These are phyloP conservation scores for Xylaria longipes DNA, from an alignment of 495 filamentous ascomycete genomes.

Conservation along the genomic window DNA sequence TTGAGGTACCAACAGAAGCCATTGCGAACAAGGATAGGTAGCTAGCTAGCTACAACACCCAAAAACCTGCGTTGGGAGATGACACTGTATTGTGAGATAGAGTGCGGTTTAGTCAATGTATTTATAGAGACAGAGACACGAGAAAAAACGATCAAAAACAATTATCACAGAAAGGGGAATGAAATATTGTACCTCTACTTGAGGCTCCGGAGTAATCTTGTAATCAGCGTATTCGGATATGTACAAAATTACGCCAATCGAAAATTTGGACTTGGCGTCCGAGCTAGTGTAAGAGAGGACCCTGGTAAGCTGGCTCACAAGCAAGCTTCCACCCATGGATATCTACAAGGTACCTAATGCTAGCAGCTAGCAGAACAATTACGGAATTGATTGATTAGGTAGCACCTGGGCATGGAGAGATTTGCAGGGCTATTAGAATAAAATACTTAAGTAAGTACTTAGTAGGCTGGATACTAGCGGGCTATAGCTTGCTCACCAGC, in stretches of 20 bases:
- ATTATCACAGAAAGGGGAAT: background rate
- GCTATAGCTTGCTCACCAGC: background rate
- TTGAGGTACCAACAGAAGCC: slow-evolving; percentile 35
- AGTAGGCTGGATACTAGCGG: background rate
- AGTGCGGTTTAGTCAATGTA: too few relatives aligned
- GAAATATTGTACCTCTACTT: background rate
- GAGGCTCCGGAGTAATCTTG: background rate
- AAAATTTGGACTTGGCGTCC: background rate
- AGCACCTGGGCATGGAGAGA: too few relatives aligned
- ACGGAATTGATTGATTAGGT: background rate
- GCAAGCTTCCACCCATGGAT: too few relatives aligned
- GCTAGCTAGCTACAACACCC: background rate
- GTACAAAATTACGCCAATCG: background rate
- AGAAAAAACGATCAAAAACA: background rate
- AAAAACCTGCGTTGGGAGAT: background rate
- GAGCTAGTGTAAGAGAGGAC: background rate
- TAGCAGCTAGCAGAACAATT: background rate
- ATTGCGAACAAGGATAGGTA: slow-evolving; percentile 29
- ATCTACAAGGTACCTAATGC: background rate
- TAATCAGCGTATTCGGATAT: slow-evolving; percentile 22
- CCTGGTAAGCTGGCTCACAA: too few relatives aligned
- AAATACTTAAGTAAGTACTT: too few relatives aligned
- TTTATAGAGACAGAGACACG: background rate
- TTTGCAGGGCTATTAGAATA: background rate
- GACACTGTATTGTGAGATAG: background rate